Evolutionary conservation across 2,329 filamentous ascomycete genomes (phyloP), one percentile per base, ranked within the genome.

Genomic region (Zymoseptoria brevis): DNA sequence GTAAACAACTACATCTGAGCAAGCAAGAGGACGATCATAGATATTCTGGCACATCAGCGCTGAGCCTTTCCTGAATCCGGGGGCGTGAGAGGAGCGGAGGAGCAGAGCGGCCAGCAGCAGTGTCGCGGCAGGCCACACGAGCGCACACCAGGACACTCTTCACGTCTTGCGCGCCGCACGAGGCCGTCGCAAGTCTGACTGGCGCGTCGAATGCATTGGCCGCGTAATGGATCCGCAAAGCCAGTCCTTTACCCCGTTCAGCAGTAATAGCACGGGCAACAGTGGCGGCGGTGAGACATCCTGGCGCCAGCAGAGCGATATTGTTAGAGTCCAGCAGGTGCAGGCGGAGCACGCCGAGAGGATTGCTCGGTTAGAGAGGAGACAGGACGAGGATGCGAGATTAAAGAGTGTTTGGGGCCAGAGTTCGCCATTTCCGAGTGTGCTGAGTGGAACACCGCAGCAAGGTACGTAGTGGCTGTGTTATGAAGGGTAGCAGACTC

Each of bases 361-460:
- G 58, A 77, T 87, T 62, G 75, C 81, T 58, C 79, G 82, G 59
- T 72, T 87, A 60, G 85, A 87, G 71, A 79, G 83, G 60, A 80
- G 81, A 62, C 81, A 81, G 60, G 83, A 86, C 64, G 83, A 86
- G 65, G 83, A 86, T 74, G 80, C 80, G 58, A 78, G 81, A 64
- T 74, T 86, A 74, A 95, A 93, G 75, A 96, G 89, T 62, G 88
- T 95, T 58, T 99, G 94, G 94, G 84, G 84, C 54, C 87, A 88
- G 64, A 77, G 81, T 53, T 96, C 92, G 58, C 92, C 92, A 16
- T 96, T 96, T 72, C 91, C 93, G n/a, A 87, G 87, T 64, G 85
- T 91, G 48, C 74, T 96, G 59, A 86, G 87, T 67, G 88, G 89
- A 57, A 92, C 90, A 52, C 88, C 91, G 57, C 89, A 95, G 72